Evolutionary conservation across 768 basidiomycete genomes (phyloP).

Genomic region (Amanita pseudoporphyria): DNA sequence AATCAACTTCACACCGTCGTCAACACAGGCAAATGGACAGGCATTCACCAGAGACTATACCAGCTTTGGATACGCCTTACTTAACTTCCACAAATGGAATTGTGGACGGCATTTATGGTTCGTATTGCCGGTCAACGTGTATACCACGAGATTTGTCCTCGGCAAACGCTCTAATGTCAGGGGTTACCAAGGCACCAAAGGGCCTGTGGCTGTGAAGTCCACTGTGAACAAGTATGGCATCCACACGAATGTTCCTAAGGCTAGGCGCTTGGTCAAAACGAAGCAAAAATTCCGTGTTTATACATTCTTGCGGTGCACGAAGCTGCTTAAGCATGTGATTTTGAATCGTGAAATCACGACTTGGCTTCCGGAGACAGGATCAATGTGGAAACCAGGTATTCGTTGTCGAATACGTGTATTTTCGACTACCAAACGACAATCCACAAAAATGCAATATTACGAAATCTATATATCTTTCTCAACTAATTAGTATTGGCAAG

Average conservation of each 20-base stretch:
- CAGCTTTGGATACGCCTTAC: background rate
- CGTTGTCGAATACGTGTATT: background rate
- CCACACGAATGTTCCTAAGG: no score
- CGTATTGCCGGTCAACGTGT: conserved; percentile 4
- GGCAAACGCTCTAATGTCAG: no score
- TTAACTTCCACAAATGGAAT: background rate
- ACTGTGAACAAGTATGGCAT: no score
- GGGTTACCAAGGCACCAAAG: no score
- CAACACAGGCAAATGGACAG: background rate
- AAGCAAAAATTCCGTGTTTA: no score
- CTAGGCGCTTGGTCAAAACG: no score
- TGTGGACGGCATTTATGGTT: background rate
- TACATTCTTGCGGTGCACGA: no score
- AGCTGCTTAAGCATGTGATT: no score
- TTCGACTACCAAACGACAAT: background rate
- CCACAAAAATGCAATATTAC: background rate
- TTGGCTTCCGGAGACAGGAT: no score
- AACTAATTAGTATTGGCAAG: background rate
- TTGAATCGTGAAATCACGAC: no score
- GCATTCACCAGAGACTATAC: background rate
- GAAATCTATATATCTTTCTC: background rate
- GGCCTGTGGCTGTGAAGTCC: no score
- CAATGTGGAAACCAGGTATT: background rate
- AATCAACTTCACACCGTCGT: background rate
- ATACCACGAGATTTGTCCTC: background rate